Conservation (phyloP, 495 filamentous ascomycete genomes). For the Xylona heveae region DNA sequence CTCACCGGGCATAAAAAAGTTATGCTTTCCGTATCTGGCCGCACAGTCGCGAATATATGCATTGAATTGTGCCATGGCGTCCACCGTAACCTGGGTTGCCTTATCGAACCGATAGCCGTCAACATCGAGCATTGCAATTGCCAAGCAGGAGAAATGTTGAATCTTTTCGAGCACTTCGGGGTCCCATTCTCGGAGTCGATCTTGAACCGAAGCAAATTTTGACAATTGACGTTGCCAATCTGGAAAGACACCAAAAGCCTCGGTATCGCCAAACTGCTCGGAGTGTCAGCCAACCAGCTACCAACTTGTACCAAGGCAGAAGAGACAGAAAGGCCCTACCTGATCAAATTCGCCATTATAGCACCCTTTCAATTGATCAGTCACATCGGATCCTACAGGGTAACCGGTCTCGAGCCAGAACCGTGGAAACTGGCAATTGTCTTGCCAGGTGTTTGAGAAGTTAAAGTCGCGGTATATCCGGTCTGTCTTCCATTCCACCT, state of each 20-base stretch:
- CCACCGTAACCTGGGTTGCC: slow-evolving; percentile 41
- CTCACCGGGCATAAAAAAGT: slow-evolving; percentile 45
- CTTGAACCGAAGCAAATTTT: slow-evolving; percentile 57
- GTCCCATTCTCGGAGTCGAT: slow-evolving; percentile 51
- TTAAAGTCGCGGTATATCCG: slow-evolving; percentile 42
- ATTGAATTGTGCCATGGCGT: slow-evolving; percentile 37
- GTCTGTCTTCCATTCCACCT: slow-evolving; percentile 32
- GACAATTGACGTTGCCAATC: slow-evolving; percentile 48
- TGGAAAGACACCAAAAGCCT: slow-evolving; percentile 45
- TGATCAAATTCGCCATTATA: slow-evolving; percentile 49
- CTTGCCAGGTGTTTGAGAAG: slow-evolving; percentile 33
- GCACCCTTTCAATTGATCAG: slow-evolving; percentile 30
- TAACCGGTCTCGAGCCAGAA: slow-evolving; percentile 47
- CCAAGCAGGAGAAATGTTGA: slow-evolving; percentile 42
- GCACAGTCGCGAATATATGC: slow-evolving; percentile 33
- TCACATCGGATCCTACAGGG: slow-evolving; percentile 23
- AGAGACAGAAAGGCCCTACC: slow-evolving; percentile 1
- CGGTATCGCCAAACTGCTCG: slow-evolving; percentile 39
- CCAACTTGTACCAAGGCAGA: not conserved
- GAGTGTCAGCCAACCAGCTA: not conserved
- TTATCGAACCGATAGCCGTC: slow-evolving; percentile 55
- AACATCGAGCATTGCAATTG: slow-evolving; percentile 40
- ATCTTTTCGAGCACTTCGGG: slow-evolving; percentile 36
- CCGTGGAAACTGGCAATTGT: slow-evolving; percentile 37
- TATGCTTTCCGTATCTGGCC: slow-evolving; percentile 29